Evolutionary conservation across 2,329 filamentous ascomycete species (phyloP).

Genomic region (Raffaelea ambrosiae): DNA sequence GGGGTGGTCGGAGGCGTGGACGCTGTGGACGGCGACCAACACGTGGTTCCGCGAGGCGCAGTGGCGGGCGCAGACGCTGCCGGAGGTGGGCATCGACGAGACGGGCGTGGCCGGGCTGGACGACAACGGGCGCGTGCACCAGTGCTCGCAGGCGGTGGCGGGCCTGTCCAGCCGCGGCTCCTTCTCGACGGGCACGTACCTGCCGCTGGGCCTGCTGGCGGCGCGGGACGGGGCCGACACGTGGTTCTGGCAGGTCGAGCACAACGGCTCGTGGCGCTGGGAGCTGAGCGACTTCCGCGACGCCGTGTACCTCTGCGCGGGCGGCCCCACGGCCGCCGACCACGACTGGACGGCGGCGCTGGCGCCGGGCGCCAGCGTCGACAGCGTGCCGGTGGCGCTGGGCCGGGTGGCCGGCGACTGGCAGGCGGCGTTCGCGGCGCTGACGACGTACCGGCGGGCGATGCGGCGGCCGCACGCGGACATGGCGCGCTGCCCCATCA

Average conservation of each 20-base stretch:
- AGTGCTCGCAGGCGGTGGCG: conserved; percentile 14
- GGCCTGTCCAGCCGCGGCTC: conserved; percentile 18
- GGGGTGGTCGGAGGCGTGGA: neutral
- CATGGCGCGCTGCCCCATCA: conserved; percentile 19
- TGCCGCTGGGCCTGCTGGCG: conserved; percentile 22
- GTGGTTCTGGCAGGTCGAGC: conserved; percentile 27
- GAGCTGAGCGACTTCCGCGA: conserved; percentile 26
- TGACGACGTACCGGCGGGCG: conserved; percentile 21
- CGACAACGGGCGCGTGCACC: conserved; percentile 8
- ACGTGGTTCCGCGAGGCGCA: conserved; percentile 25
- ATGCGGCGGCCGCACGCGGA: conserved; percentile 21
- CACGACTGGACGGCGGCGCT: conserved; percentile 21
- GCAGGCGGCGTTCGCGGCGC: conserved; percentile 17
- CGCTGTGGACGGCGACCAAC: conserved; percentile 2
- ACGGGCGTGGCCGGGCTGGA: conserved; percentile 15
- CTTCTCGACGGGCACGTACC: conserved; percentile 20
- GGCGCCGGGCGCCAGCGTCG: conserved; percentile 16
- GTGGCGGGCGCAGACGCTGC: conserved; percentile 19
- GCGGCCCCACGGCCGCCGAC: conserved; percentile 18
- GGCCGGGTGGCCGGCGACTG: conserved; percentile 14
- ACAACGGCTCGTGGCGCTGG: conserved; percentile 26
- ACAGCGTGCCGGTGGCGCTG: conserved; percentile 17
- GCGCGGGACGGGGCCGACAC: conserved; percentile 14
- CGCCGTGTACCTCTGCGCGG: conserved; percentile 20
- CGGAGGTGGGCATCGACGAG: conserved; percentile 20